A percentile compares a stretch with the other conserved stretches of the same genome.
Conservation (phyloP, 2,329 filamentous ascomycete species). For the Aureobasidium zeae region DNA sequence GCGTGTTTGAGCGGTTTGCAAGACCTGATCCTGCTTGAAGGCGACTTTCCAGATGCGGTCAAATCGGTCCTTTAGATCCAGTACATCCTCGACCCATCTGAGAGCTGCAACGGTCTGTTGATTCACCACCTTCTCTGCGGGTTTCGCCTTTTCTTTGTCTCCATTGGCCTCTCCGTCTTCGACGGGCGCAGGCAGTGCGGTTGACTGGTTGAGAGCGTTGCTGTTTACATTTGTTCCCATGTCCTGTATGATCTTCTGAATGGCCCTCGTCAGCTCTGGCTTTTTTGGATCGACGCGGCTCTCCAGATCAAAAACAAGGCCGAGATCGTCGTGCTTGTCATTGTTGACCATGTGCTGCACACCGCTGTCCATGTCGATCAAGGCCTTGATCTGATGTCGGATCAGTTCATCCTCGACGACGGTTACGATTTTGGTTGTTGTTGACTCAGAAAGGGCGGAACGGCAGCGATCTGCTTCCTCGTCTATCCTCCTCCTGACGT, state of each 20-base stretch:
- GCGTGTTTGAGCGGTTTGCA: conserved; percentile 74
- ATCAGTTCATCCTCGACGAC: conserved; percentile 81
- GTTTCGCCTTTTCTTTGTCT: conserved; percentile 39
- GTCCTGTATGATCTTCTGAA: conserved; percentile 68
- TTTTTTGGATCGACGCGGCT: conserved; percentile 68
- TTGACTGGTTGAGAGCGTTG: conserved; percentile 46
- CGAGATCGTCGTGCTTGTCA: conserved; percentile 67
- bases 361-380: conserved; percentile 80
- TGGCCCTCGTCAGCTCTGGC: conserved; percentile 55
- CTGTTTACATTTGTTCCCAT: conserved; percentile 78
- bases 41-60: conserved; percentile 66
- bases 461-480: conserved; percentile 78
- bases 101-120: conserved; percentile 81
- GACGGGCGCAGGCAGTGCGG: conserved; percentile 46
- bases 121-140: conserved; percentile 45
- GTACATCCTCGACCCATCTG: conserved; percentile 89
- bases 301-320: conserved; percentile 73
- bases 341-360: conserved; percentile 87
- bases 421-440: conserved; percentile 60
- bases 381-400: conserved; percentile 63
- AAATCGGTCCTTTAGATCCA: conserved; percentile 80
- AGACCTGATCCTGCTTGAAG: conserved; percentile 63
- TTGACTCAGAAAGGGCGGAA: conserved; percentile 67
- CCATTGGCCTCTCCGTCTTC: conserved; percentile 43
- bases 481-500: conserved; percentile 61